Conservation (phyloP, 2,329 filamentous ascomycete genomes). For the Magnaporthiopsis rhizophila region DNA sequence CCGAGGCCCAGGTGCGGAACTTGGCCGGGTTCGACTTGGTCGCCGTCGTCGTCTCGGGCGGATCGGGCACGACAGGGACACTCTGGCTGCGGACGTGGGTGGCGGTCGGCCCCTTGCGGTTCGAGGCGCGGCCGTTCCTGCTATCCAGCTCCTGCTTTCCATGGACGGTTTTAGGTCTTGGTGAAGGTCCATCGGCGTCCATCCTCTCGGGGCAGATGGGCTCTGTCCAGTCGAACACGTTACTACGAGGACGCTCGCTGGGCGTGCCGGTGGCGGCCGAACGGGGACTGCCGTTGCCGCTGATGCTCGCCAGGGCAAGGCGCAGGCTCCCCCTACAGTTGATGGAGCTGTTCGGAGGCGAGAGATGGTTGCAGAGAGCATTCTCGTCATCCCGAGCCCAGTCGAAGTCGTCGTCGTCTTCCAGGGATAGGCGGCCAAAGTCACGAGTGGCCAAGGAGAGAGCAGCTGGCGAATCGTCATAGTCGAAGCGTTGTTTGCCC, state of each 20-base stretch:
- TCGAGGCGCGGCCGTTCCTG: slow-evolving; percentile 60
- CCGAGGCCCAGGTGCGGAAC: slow-evolving; percentile 74
- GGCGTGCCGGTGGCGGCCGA: slow-evolving; percentile 21
- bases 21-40: slow-evolving; percentile 50
- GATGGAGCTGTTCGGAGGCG: slow-evolving; percentile 47
- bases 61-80: slow-evolving; percentile 64
- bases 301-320: slow-evolving; percentile 45
- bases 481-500: neutral
- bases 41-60: slow-evolving; percentile 35
- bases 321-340: slow-evolving; percentile 44
- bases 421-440: slow-evolving; percentile 45
- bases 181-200: slow-evolving; percentile 48
- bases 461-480: slow-evolving; percentile 19
- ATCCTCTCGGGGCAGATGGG: slow-evolving; percentile 53
- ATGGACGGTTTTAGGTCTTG: slow-evolving; percentile 66
- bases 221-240: slow-evolving; percentile 73
- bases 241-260: slow-evolving; percentile 53
- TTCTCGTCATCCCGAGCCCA: slow-evolving; percentile 53
- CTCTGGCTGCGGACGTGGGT: slow-evolving; percentile 74
- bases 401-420: slow-evolving; percentile 57
- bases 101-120: slow-evolving; percentile 59
- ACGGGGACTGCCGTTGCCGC: slow-evolving; percentile 35
- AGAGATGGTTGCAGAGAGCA: slow-evolving; percentile 46
- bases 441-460: slow-evolving; percentile 29
- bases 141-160: slow-evolving; percentile 65